Evolutionary conservation across 2,329 filamentous ascomycete species (phyloP).

Genomic region (Coccinonectria pachysandricola): DNA sequence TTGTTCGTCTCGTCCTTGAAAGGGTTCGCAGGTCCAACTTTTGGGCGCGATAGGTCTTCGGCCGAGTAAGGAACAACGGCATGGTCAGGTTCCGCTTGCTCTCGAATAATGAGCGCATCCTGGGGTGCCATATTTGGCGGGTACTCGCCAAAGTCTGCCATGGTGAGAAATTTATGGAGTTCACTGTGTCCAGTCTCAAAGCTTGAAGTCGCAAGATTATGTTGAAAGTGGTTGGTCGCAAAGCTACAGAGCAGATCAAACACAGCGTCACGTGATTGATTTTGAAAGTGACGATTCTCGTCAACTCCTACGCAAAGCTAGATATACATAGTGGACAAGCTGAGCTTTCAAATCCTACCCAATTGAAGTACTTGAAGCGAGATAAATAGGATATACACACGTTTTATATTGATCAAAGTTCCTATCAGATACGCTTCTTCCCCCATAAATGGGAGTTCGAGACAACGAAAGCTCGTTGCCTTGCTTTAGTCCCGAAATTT

Average conservation of each 20-base stretch:
- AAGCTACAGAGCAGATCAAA: too few relatives aligned
- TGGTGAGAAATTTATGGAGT: slow-evolving; percentile 20
- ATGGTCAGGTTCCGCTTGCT: slow-evolving; percentile 45
- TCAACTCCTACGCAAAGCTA: too few relatives aligned
- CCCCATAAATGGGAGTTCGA: too few relatives aligned
- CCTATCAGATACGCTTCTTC: too few relatives aligned
- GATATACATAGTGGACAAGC: too few relatives aligned
- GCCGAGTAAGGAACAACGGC: slow-evolving; percentile 58
- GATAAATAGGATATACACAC: too few relatives aligned
- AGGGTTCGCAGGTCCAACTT: slow-evolving; percentile 62
- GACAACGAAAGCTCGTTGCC: slow-evolving; percentile 8
- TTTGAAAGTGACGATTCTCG: too few relatives aligned
- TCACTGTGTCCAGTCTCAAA: slow-evolving; percentile 1
- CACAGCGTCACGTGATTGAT: slow-evolving; percentile 9
- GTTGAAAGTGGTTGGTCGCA: slow-evolving; percentile 3
- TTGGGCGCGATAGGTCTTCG: slow-evolving; percentile 57
- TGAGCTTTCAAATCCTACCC: too few relatives aligned
- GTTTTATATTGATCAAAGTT: too few relatives aligned
- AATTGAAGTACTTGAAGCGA: too few relatives aligned
- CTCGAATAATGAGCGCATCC: slow-evolving; percentile 50
- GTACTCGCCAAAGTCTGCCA: slow-evolving; percentile 54
- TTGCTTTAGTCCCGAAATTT: too few relatives aligned
- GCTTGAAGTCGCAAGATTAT: slow-evolving; percentile 7
- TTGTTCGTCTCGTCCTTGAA: slow-evolving; percentile 53
- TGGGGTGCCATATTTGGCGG: slow-evolving; percentile 56